phyloP scores from a whole-genome alignment of 2,329 filamentous ascomycete genomes.

The Fusarium mangiferae region DNA sequence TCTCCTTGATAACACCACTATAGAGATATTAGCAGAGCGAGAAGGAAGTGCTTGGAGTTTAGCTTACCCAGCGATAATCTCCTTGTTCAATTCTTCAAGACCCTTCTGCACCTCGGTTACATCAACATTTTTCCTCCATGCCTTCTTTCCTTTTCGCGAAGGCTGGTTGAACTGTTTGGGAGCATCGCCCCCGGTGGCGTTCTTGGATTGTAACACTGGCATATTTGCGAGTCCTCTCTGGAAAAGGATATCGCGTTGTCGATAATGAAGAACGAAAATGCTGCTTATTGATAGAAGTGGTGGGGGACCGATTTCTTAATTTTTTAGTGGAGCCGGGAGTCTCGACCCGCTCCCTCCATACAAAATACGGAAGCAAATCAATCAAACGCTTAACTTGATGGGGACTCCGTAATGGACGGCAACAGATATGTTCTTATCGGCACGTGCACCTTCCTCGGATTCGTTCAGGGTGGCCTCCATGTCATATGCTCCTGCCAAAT shows the following conservation, averaged over 20 bases:
- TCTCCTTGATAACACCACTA: conserved; percentile 88
- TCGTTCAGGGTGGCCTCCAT: conserved; percentile 37
- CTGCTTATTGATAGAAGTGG: conserved; percentile 37
- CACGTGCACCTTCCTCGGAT: conserved; percentile 37
- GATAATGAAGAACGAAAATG: conserved; percentile 30
- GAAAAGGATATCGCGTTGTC: conserved; percentile 19
- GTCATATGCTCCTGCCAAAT: conserved; percentile 45
- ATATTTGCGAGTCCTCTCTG: conserved; percentile 51
- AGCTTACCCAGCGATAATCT: conserved; percentile 86
- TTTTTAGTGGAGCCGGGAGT: conserved; percentile 43
- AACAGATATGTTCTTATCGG: conserved; percentile 35
- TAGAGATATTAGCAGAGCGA: conserved; percentile 30
- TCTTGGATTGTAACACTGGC: conserved; percentile 62
- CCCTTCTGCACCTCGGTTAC: conserved; percentile 86
- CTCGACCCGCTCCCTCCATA: conserved; percentile 17
- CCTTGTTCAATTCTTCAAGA: conserved; percentile 83
- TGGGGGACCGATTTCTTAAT: conserved; percentile 43
- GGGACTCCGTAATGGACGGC: conserved; percentile 3
- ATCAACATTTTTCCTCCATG: conserved; percentile 98
- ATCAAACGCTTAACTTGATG: conserved; percentile 17
- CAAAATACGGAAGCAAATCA: conserved; percentile 1
- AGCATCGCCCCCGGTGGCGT: conserved; percentile 63
- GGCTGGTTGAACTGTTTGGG: conserved; percentile 87
- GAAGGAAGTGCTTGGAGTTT: not conserved
- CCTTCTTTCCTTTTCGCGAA: conserved; percentile 97